Base-by-base conservation (phyloP, 2,329 filamentous ascomycete genomes). In the Triangularia verruculosa region DNA sequence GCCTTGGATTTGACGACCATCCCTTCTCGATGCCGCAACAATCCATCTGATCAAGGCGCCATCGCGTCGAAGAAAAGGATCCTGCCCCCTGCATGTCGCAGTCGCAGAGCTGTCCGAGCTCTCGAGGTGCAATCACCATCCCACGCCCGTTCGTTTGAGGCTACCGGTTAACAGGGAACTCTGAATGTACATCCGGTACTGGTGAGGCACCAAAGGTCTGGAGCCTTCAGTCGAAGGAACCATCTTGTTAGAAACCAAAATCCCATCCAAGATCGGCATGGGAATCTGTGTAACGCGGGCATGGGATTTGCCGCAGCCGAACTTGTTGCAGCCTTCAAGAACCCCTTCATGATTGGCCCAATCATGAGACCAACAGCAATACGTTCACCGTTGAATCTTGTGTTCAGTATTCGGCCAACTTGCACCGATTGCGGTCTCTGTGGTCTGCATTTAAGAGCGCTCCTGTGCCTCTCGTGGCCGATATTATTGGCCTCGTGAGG, bases 151-250 rank as follows among this genome's bases (percentile, higher is more conserved):
- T 58, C 59, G 39, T 61, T 59, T 64, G 60, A 62, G 64, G 47
- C 57, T 57, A 32, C n/a, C 59, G 51, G 63, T 64, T 66, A 61
- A 62, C 60, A 59, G 43, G 57, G 51, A 52, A 28, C 2, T 20
- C 15, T 43, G 39, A 13, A 28, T 57, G 39, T 57, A 47, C n/a
- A 32, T 28, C 28, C 54, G 53, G 53, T 53, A 55, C 28, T 64
- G 55, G 52, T 59, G 59, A 64, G 52, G 63, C 62, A 61, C n/a
- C 24, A 15, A 56, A 22, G 39, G 66, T 66, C 54, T 66, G 62
- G 64, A 61, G 57, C 22, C 17, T 47, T 12, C 25, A 51, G 22
- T 17, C 27, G 22, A 58, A 59, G 20, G 20, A 54, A 54, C 22
- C 51, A 24, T 24, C 51, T 13, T 17, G 39, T 47, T 47, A 47